Percentiles rank a stretch among this genome's conserved stretches.
phyloP scores from a whole-genome alignment of 2,329 filamentous ascomycete genomes.

The Xylaria sp. region DNA sequence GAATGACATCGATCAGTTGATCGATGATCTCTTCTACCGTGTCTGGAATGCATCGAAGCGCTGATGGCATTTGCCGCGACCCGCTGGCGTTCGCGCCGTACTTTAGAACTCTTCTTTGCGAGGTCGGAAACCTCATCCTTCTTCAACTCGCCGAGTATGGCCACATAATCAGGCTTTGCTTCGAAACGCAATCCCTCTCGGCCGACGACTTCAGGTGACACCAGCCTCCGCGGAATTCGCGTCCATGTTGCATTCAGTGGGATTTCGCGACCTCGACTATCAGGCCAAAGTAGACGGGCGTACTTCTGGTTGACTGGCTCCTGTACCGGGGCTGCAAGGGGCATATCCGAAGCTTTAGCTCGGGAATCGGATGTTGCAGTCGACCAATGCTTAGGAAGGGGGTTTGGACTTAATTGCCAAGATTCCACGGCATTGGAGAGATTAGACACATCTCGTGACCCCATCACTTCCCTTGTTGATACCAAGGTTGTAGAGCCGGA shows the following conservation, averaged over 20 bases:
- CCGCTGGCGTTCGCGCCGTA: constrained; percentile 34
- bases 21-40: constrained; percentile 17
- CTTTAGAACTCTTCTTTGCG: constrained; percentile 45
- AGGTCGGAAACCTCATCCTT: constrained; percentile 48
- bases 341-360: constrained; percentile 17
- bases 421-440: constrained; percentile 34
- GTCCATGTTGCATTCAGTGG: constrained; percentile 56
- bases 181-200: constrained; percentile 54
- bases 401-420: background rate
- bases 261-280: constrained; percentile 53
- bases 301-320: constrained; percentile 21
- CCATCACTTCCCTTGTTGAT: constrained; percentile 49
- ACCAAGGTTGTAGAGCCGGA: constrained; percentile 43
- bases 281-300: constrained; percentile 45
- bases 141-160: constrained; percentile 51
- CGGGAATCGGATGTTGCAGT: constrained; percentile 20
- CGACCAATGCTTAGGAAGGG: background rate
- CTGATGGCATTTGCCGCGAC: background rate
- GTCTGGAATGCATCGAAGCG: constrained; percentile 3
- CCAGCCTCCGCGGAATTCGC: constrained; percentile 47
- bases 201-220: constrained; percentile 54
- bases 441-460: constrained; percentile 36
- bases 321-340: background rate
- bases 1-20: constrained; percentile 28
- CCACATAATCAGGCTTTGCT: constrained; percentile 55